These are phyloP conservation scores for Termitomyces sp. DNA, from an alignment of 768 basidiomycete species.

Conservation along the genomic window DNA sequence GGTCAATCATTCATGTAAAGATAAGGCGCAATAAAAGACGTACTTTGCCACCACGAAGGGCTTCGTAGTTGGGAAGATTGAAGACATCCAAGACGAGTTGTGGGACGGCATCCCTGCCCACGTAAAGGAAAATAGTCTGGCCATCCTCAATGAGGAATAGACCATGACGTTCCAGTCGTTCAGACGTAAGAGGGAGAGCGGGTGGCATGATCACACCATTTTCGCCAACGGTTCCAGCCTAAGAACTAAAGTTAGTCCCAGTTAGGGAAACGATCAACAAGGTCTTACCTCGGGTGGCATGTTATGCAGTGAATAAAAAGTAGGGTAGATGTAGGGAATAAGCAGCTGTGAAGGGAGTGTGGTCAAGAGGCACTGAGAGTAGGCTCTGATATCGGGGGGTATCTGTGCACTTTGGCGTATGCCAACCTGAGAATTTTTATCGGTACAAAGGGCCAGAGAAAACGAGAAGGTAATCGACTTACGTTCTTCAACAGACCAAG, in stretches of 20 bases:
- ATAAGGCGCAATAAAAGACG: conserved; percentile 15
- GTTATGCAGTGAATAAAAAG: conserved; percentile 93
- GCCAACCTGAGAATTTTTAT: conserved; percentile 60
- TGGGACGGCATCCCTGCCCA: conserved; percentile 98
- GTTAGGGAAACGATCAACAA: neutral
- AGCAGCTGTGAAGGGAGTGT: conserved; percentile 89
- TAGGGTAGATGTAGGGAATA: conserved; percentile 92
- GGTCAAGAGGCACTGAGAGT: conserved; percentile 89
- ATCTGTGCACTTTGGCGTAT: conserved; percentile 96
- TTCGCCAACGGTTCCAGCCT: conserved; percentile 92
- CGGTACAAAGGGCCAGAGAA: neutral
- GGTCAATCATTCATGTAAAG: conserved; percentile 2
- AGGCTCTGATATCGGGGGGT: conserved; percentile 93
- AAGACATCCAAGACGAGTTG: conserved; percentile 94
- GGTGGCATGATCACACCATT: conserved; percentile 85
- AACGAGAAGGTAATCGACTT: conserved; percentile 20
- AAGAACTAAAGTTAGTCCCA: conserved; percentile 8
- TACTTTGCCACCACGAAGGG: conserved; percentile 92
- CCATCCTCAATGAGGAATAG: conserved; percentile 96
- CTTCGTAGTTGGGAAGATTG: conserved; percentile 82
- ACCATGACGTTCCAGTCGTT: conserved; percentile 91
- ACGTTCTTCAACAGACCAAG: conserved; percentile 95
- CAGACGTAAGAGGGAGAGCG: conserved; percentile 88
- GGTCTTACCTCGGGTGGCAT: conserved; percentile 83
- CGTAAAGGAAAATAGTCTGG: conserved; percentile 97